phyloP scores from a whole-genome alignment of 805 yeast species.

The Wickerhamomyces canadensis region DNA sequence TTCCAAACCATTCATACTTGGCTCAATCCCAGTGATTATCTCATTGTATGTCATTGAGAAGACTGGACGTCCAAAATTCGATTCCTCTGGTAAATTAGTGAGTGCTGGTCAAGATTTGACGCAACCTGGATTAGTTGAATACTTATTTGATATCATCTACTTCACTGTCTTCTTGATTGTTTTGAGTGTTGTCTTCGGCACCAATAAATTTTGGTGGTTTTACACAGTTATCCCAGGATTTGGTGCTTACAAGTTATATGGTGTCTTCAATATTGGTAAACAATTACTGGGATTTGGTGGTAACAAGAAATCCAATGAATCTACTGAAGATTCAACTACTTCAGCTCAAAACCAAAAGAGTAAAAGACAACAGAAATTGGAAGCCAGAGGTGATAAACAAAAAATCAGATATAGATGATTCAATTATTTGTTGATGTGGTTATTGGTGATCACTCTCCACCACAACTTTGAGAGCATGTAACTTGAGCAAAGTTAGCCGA shows the following conservation, averaged over 20 bases:
- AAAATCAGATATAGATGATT: constrained; percentile 29
- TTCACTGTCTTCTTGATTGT: constrained; percentile 44
- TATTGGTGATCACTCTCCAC: too few relatives aligned
- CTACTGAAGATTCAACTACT: constrained; percentile 1
- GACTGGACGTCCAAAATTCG: constrained; percentile 45
- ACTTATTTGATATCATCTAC: constrained; percentile 50
- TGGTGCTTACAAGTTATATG: constrained; percentile 38
- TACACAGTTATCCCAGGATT: constrained; percentile 39
- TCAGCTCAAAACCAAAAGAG: constrained; percentile 23
- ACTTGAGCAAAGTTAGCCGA: too few relatives aligned
- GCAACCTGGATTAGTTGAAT: constrained; percentile 46
- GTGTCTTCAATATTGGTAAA: constrained; percentile 25
- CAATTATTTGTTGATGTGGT: too few relatives aligned
- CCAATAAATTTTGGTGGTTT: constrained; percentile 43
- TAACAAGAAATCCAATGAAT: background rate
- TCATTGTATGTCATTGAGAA: constrained; percentile 41
- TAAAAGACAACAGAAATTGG: constrained; percentile 36
- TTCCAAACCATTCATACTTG: constrained; percentile 22
- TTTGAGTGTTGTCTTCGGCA: constrained; percentile 38
- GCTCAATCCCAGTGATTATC: constrained; percentile 29
- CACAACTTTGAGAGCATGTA: too few relatives aligned
- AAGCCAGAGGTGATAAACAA: constrained; percentile 33
- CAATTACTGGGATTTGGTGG: constrained; percentile 20
- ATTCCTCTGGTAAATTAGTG: constrained; percentile 29
- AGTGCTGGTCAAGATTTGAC: constrained; percentile 44